Base-by-base conservation (phyloP, 441 rosid genomes). In the Mallotus repandus region DNA sequence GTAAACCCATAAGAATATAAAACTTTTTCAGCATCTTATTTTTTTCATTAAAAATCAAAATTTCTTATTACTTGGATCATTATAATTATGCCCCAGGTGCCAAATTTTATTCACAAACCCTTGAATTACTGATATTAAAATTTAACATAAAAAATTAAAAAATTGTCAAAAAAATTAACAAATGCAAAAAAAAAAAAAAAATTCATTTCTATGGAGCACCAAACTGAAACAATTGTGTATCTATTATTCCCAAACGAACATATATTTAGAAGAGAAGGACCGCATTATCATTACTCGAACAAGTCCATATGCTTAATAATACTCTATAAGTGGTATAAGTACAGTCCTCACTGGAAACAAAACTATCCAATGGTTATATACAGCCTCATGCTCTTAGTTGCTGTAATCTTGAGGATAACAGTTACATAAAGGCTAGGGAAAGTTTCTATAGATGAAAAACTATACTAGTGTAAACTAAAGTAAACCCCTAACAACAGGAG, bases 351-450 rank as follows among this genome's bases (percentile, higher is more conserved):
- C 69, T 13, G 32, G 55, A 21, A 8, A 32, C 18, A 19, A 61
- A 45, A 61, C 1, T 2, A 16, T 19, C 2, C 19, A 22, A 21
- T 49, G 45, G 60, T 1, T 48, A 7, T 48, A 1, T 18, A 46
- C 18, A 29, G 5, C 18, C 35, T 48, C 59, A 59, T 29, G 3
- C 10, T 18, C 46, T 25, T 45, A 15, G 38, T 35, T 2, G 14
- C 21, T 29, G 65, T 71, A 49, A 52, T 57, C 12, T 43, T 55
- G 62, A 63, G 63, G 64, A 56, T 49, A 35, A n/a, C 41, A 38
- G 41, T 38, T 4, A 38, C 41, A 38, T 38, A 52, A 48, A 62
- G 32, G 13, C 67, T 48, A 61, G 13, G 58, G 59, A 21, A 48
- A 48, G 25, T 4, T 6, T 22, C 45, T 14, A 22, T 48, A 35